Evolutionary conservation across 148 eudicot genomes (phyloP).

Genomic region (Heliosperma pusillum): DNA sequence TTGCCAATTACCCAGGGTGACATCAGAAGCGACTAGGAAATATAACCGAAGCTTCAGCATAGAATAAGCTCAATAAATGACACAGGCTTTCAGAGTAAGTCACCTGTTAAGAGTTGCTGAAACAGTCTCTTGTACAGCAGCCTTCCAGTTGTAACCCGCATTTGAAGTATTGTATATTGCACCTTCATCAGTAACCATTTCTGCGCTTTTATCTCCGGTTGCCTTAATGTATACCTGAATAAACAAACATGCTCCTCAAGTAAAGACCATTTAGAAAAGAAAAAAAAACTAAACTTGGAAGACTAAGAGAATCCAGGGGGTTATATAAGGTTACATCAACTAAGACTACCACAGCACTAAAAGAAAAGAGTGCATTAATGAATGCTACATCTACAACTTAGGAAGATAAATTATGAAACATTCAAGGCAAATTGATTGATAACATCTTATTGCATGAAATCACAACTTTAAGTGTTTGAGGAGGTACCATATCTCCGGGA

Average conservation of each 20-base stretch:
- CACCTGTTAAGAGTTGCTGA: conserved; percentile 99
- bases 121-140: conserved; percentile 96
- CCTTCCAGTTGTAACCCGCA: conserved; percentile 97
- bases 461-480: too few relatives aligned
- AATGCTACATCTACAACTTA: too few relatives aligned
- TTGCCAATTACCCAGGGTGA: background rate
- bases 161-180: conserved; percentile 93
- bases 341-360: too few relatives aligned
- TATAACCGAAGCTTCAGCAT: background rate
- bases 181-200: conserved; percentile 97
- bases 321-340: too few relatives aligned
- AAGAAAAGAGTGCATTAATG: too few relatives aligned
- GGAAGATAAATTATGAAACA: too few relatives aligned
- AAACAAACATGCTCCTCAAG: too few relatives aligned
- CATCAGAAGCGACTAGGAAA: background rate
- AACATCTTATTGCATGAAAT: too few relatives aligned
- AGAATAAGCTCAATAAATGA: background rate
- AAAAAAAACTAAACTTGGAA: too few relatives aligned
- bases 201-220: conserved; percentile 87
- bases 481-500: conserved; percentile 98
- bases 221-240: conserved; percentile 85
- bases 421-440: too few relatives aligned
- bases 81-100: conserved; percentile 23
- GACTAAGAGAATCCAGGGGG: too few relatives aligned
- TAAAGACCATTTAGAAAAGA: too few relatives aligned